Evolutionary conservation across 1,284 basidiomycete species (phyloP).

Genomic region (Microbotryum scabiosae): DNA sequence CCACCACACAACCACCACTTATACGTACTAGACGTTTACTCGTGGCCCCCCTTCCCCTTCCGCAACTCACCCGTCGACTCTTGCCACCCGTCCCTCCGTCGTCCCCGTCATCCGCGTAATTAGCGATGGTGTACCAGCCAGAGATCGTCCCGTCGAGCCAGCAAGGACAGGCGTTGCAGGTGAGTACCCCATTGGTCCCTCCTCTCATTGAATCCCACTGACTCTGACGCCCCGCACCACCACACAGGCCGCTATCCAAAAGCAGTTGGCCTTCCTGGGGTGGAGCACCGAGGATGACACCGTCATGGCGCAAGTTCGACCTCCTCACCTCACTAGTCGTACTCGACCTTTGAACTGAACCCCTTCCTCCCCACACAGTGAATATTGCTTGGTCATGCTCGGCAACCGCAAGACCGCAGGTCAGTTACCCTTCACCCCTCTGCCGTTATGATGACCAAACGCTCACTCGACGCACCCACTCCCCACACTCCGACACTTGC

Average conservation of each 20-base stretch:
- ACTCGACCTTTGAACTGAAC: constrained; percentile 47
- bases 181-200: not conserved
- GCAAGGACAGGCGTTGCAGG: constrained; percentile 31
- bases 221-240: not conserved
- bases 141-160: constrained; percentile 26
- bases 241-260: constrained; percentile 62
- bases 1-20: too few species aligned
- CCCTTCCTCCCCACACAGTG: constrained; percentile 44
- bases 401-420: constrained; percentile 78
- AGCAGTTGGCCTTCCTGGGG: constrained; percentile 65
- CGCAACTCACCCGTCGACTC: not conserved
- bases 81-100: not conserved
- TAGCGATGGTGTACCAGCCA: not conserved
- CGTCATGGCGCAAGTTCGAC: constrained; percentile 46
- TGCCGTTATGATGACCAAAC: not conserved
- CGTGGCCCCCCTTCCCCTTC: not conserved
- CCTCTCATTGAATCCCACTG: not conserved
- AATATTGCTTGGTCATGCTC: constrained; percentile 84
- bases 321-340: constrained; percentile 63
- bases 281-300: constrained; percentile 71
- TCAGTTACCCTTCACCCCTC: constrained; percentile 40
- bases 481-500: not conserved
- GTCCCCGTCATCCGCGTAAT: not conserved
- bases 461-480: not conserved
- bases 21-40: too few species aligned